These are phyloP conservation scores for Podaxis pistillaris DNA, from an alignment of 768 basidiomycete genomes.

Conservation along the genomic window DNA sequence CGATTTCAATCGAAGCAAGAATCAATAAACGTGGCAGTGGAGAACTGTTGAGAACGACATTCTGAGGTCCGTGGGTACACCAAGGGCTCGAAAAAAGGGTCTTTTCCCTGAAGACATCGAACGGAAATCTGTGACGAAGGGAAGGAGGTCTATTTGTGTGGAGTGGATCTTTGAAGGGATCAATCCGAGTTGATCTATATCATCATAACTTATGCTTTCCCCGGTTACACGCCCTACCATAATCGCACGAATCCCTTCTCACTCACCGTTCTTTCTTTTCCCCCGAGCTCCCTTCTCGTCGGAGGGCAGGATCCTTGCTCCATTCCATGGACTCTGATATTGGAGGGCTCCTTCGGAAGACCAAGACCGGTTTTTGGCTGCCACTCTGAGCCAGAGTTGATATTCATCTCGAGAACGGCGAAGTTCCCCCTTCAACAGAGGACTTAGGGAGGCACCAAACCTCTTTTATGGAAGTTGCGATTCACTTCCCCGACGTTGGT, in stretches of 20 bases:
- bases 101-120: neutral
- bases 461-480: neutral
- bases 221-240: no score
- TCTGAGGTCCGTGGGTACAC: neutral
- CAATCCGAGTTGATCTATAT: neutral
- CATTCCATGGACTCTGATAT: neutral
- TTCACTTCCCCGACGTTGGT: neutral
- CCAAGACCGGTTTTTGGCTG: neutral
- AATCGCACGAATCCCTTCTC: no score
- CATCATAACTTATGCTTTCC: neutral
- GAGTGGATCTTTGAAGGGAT: neutral
- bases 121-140: neutral
- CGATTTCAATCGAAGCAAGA: neutral
- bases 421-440: neutral
- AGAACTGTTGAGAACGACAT: neutral
- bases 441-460: neutral
- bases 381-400: neutral
- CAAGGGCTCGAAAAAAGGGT: neutral
- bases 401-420: slow-evolving; percentile 3
- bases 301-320: neutral
- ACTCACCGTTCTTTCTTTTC: neutral
- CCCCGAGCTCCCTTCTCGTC: neutral
- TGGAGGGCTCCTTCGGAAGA: neutral
- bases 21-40: neutral
- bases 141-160: neutral